Percentiles rank a stretch among this genome's conserved stretches.
Conservation (phyloP, 768 basidiomycete species). For the Terana coerulea region DNA sequence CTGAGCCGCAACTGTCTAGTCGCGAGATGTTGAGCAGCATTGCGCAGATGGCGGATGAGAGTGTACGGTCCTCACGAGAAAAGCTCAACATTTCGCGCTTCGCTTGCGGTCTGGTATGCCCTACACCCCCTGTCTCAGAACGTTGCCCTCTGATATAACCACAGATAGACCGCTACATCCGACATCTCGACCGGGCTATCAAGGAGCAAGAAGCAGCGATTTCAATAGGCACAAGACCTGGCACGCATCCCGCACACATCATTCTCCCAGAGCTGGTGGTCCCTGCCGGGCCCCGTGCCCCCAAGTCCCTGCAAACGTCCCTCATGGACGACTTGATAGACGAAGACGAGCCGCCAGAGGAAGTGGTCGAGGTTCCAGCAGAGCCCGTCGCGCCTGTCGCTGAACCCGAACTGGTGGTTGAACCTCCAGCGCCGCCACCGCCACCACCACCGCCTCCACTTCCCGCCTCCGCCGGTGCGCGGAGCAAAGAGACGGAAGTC, state of each 20-base stretch:
- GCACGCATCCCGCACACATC: slow-evolving; percentile 50
- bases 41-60: slow-evolving; percentile 55
- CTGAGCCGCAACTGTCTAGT: no score
- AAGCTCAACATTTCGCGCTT: slow-evolving; percentile 74
- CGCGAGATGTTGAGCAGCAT: slow-evolving; percentile 54
- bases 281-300: slow-evolving; percentile 43
- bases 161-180: slow-evolving; percentile 80
- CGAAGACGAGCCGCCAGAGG: slow-evolving; percentile 1
- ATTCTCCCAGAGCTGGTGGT: slow-evolving; percentile 61
- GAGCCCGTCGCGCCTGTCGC: neutral
- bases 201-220: slow-evolving; percentile 56
- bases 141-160: no score
- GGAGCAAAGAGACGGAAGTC: slow-evolving; percentile 7
- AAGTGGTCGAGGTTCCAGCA: neutral
- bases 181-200: slow-evolving; percentile 73
- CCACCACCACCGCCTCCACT: slow-evolving; percentile 3
- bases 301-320: slow-evolving; percentile 40
- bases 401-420: neutral
- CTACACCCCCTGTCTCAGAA: no score
- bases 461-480: neutral
- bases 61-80: slow-evolving; percentile 65
- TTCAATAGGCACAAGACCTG: slow-evolving; percentile 47
- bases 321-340: slow-evolving; percentile 18
- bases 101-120: slow-evolving; percentile 62
- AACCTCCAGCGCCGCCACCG: neutral